phyloP scores from a whole-genome alignment of 495 filamentous ascomycete genomes.

The Hypoxylon crocopeplum region DNA sequence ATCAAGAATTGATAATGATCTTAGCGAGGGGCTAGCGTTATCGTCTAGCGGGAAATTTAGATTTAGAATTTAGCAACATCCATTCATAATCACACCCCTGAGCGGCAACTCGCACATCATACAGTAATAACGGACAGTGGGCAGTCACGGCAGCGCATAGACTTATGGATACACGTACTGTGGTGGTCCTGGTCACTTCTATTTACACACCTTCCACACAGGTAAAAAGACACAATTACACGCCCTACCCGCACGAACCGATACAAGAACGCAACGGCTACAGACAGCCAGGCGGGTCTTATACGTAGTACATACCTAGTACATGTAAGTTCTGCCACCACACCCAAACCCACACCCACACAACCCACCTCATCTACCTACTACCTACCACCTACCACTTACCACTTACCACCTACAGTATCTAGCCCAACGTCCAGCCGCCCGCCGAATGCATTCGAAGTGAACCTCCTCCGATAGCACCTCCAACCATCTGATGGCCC shows the following conservation, averaged over 20 bases:
- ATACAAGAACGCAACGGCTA: constrained; percentile 18
- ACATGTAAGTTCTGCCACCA: not conserved
- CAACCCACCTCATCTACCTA: not conserved
- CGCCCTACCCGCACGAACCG: constrained; percentile 25
- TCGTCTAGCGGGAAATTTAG: too few species aligned
- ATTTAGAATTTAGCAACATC: too few species aligned
- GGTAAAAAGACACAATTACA: not conserved
- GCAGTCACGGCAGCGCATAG: too few species aligned
- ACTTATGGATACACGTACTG: not conserved
- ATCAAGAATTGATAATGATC: too few species aligned
- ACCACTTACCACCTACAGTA: constrained; percentile 19
- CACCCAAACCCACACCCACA: not conserved
- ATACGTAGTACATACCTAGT: not conserved
- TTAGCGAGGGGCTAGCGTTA: too few species aligned
- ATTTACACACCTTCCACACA: constrained; percentile 14
- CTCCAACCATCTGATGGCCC: constrained; percentile 14
- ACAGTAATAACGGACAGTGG: not conserved
- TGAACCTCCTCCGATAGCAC: constrained; percentile 39
- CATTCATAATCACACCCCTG: constrained; percentile 6
- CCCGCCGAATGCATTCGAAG: constrained; percentile 27
- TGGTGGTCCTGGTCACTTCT: not conserved
- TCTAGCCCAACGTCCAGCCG: constrained; percentile 34
- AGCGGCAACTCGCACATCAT: constrained; percentile 8
- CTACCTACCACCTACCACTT: not conserved
- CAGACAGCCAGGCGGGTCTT: constrained; percentile 20